Evolutionary conservation across 1,139 yeast species (phyloP), one percentile per base, ranked within the genome.

Genomic region (Geotrichum reessii): DNA sequence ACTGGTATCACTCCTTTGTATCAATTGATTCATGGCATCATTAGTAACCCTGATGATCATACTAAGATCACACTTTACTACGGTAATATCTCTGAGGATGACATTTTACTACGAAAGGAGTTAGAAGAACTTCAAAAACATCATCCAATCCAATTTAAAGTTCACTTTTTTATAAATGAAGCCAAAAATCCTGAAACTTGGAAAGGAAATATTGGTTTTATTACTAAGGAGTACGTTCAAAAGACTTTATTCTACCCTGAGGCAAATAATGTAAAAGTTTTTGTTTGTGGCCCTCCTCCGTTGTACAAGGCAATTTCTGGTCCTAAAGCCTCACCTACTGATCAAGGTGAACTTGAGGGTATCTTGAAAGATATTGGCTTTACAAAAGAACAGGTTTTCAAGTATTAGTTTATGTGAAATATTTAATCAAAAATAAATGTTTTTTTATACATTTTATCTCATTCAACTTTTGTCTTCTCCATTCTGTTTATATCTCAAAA

Each of bases 331-430:
- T 85, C 95, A 57, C 96, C 97, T 67, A 71, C 85, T 59, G 98
- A 92, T 71, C 99, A 93, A 78, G 99, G 99, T 74, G 97, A 89
- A 76, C 82, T 95, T 61, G 78, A 85, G 47, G 99, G 99, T 70
- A 82, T 84, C 58, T 83, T 95, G 72, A 84, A 84, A 69, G 97
- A 93, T 50, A 81, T 95, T 67, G 97, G 97, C 59, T 92, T 81
- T 83, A 76, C 82, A 74, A 86, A 88, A 78, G 92, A 87, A 62
- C 85, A 89, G 70, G 98, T 93, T 56, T 92, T 83, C 77, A 93
- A 93, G 79, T 93, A 33, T 27, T 57, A 57, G 46, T 14, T 28
- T 21, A 14, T 51, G 4, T 9, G 17, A 31, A 17, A 31, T 21
- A 17, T 49, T 8, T 11, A n/a, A 31, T 17, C 22, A 31, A 49